A percentile compares a stretch with the other conserved stretches of the same genome.
These are phyloP conservation scores for Entomortierella parvispora DNA, from an alignment of 192 early-diverging fungal species.

Conservation along the genomic window DNA sequence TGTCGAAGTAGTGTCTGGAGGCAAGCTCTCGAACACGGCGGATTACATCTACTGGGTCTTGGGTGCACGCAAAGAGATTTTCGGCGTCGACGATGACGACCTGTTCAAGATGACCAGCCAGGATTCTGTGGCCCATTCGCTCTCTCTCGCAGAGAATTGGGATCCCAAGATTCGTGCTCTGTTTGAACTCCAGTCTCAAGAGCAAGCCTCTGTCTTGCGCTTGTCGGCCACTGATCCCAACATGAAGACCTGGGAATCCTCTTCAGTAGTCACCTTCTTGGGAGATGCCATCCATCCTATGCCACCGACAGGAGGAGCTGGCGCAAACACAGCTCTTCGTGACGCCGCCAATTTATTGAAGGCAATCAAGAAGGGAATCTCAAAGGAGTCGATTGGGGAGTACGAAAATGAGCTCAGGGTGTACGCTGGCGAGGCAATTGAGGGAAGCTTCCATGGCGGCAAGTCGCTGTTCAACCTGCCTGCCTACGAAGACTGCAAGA, in stretches of 20 bases:
- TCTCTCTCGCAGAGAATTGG: conserved; percentile 12
- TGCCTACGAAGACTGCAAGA: conserved; percentile 13
- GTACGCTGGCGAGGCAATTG: conserved; percentile 11
- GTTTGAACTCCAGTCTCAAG: conserved; percentile 9
- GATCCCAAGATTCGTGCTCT: conserved; percentile 12
- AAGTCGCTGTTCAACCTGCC: conserved; percentile 15
- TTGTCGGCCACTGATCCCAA: conserved; percentile 5
- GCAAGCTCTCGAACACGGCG: not conserved
- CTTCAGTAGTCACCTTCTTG: conserved; percentile 13
- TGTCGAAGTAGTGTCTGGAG: conserved; percentile 3
- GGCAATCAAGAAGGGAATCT: conserved; percentile 18
- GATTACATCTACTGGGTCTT: conserved; percentile 28
- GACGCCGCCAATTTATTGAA: conserved; percentile 17
- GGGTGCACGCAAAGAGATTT: conserved; percentile 6
- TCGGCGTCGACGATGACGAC: conserved; percentile 14
- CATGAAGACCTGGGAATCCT: conserved; percentile 9
- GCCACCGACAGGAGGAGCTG: conserved; percentile 18
- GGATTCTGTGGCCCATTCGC: conserved; percentile 8
- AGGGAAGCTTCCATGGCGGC: conserved; percentile 13
- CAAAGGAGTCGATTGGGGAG: conserved; percentile 4
- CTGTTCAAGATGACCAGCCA: conserved; percentile 6
- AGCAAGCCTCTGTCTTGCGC: conserved; percentile 6
- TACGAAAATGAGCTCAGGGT: conserved; percentile 8
- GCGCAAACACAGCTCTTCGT: conserved; percentile 28
- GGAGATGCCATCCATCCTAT: conserved; percentile 31